Base-by-base conservation (phyloP, 495 filamentous ascomycete genomes). In the Xylaria curta region DNA sequence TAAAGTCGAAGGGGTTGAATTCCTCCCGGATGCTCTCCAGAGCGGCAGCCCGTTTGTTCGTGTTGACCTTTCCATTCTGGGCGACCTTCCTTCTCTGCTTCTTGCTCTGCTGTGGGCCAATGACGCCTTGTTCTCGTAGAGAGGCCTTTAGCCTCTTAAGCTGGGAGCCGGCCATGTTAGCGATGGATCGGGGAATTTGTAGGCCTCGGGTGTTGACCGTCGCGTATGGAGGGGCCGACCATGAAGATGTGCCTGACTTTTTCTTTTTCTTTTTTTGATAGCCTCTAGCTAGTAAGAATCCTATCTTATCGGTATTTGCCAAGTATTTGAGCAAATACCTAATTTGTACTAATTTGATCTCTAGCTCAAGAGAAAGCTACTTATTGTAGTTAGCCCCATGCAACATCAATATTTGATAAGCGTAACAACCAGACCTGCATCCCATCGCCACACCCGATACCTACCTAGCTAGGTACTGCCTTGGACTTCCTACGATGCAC, bases 1-100 rank as follows among this genome's bases (percentile, higher is more conserved):
- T 94, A 79, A 97, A 87, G 80, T 99, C 96, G 80, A 98, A 99
- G 3, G 96, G 96, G 81, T 98, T 98, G 89, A 98, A 98, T 74
- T 93, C 89, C 70, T 98, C 94, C 73, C 96, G 91, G 78, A 98
- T 97, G 62, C 87, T 87, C 76, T 92, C 87, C 65, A 99, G 84
- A 17, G 92, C 93, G 54, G 88, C 88, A 74, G 90, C 88, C 64
- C 89, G 86, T 73, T 92, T 90, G 73, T 92, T 89, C 72, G 88
- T 87, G 56, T 83, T 84, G 60, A 84, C 84, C 59, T 85, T 86
- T 49, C 88, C 88, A 78, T 89, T 85, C 78, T 91, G 89, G 47
- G 86, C 87, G 79, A 90, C 89, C 80, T 92, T 87, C 75, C 91
- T 92, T 78, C 91, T 93, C 76, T 97, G 89, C 81, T 97, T 97